Evolutionary conservation across 2,329 filamentous ascomycete species (phyloP).

Genomic region (Ilyonectria sp.): DNA sequence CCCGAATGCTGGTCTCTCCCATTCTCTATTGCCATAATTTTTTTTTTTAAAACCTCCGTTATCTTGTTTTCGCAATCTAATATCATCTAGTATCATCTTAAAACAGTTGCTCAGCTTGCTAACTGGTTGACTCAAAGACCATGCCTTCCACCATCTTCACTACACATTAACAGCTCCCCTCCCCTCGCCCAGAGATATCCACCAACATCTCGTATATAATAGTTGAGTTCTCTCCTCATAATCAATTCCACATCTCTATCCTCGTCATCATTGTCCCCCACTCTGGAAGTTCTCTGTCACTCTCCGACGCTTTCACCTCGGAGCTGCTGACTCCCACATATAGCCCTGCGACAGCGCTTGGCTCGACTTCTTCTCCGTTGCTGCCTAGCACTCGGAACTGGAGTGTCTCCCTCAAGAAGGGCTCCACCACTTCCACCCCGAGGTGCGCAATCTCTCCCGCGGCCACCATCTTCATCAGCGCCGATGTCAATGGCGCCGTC

Average conservation of each 20-base stretch:
- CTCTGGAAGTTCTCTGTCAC: slow-evolving; percentile 45
- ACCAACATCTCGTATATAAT: slow-evolving; percentile 1
- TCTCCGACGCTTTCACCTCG: slow-evolving; percentile 46
- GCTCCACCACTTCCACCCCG: slow-evolving; percentile 53
- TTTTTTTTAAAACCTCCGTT: not conserved
- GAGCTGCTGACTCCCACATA: slow-evolving; percentile 51
- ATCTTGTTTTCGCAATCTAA: not conserved
- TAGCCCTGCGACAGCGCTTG: slow-evolving; percentile 48
- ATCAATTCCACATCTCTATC: slow-evolving; percentile 45
- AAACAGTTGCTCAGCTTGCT: not conserved
- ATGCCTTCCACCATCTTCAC: not conserved
- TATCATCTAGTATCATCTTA: not conserved
- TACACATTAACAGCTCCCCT: slow-evolving; percentile 13
- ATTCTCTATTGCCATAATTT: not conserved
- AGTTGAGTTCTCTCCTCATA: not conserved
- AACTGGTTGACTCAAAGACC: not conserved
- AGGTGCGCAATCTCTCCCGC: slow-evolving; percentile 56
- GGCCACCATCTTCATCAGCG: slow-evolving; percentile 61
- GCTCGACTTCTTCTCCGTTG: slow-evolving; percentile 45
- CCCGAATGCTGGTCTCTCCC: not conserved
- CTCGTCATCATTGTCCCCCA: slow-evolving; percentile 47
- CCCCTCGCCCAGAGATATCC: not conserved
- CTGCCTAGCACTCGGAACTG: slow-evolving; percentile 51
- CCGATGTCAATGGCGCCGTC: slow-evolving; percentile 66
- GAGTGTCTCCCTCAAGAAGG: slow-evolving; percentile 59